Conservation (phyloP, 2,329 filamentous ascomycete genomes). For the Neofusicoccum sp. region DNA sequence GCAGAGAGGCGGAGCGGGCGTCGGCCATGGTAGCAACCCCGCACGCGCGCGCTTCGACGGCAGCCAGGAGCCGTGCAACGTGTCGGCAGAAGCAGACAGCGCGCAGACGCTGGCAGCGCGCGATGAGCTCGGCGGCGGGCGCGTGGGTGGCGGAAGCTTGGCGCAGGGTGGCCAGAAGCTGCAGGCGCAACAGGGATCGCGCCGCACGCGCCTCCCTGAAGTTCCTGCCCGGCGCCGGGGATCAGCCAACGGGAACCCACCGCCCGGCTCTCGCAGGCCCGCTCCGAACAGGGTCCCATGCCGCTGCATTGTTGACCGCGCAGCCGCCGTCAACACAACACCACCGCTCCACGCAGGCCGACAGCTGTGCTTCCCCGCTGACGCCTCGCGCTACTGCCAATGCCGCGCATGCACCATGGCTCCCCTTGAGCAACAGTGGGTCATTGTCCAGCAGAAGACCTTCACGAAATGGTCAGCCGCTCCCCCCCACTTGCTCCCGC, state of each 20-base stretch:
- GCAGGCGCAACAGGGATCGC: not conserved
- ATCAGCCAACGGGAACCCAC: constrained; percentile 12
- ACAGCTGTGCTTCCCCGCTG: not conserved
- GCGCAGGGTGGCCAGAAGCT: constrained; percentile 3
- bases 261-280: constrained; percentile 1
- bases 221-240: not conserved
- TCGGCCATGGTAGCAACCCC: not conserved
- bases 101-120: too few relatives aligned
- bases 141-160: too few relatives aligned
- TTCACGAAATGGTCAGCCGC: constrained; percentile 87
- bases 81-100: too few relatives aligned
- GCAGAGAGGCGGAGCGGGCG: constrained; percentile 31
- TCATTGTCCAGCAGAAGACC: constrained; percentile 92
- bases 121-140: too few relatives aligned
- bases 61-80: too few relatives aligned
- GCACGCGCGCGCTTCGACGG: not conserved
- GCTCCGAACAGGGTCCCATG: constrained; percentile 16
- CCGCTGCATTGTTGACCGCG: constrained; percentile 10
- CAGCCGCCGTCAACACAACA: constrained; percentile 14
- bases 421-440: constrained; percentile 62
- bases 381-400: constrained; percentile 12
- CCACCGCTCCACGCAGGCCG: not conserved
- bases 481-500: constrained; percentile 16
- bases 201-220: constrained; percentile 13
- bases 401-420: constrained; percentile 32